Evolutionary conservation across 2,329 filamentous ascomycete species (phyloP).

Genomic region (Colletotrichum lini): DNA sequence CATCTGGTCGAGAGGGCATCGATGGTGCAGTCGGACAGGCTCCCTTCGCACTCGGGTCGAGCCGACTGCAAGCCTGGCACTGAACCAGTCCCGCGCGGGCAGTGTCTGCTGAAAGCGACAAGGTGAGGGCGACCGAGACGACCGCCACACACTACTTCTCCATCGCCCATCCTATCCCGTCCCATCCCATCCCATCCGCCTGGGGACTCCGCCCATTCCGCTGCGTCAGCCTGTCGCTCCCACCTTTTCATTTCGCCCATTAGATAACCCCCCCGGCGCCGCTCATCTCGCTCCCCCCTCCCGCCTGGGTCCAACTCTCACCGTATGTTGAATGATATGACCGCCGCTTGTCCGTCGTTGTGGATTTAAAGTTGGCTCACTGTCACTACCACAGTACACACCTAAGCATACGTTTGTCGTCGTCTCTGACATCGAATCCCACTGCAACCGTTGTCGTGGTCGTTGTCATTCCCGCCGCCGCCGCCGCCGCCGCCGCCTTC

Average conservation of each 20-base stretch:
- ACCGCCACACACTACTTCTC: conserved; percentile 36
- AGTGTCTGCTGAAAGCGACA: conserved; percentile 36
- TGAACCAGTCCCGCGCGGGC: conserved; percentile 26
- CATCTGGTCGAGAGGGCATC: conserved; percentile 11
- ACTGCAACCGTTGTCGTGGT: conserved; percentile 19
- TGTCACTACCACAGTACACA: conserved; percentile 27
- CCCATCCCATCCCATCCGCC: conserved; percentile 39
- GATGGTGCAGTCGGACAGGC: conserved; percentile 9
- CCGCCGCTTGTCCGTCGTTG: conserved; percentile 34
- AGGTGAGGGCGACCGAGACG: conserved; percentile 41
- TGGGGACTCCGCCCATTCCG: conserved; percentile 42
- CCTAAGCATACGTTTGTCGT: not conserved
- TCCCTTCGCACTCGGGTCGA: conserved; percentile 27
- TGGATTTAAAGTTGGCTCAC: conserved; percentile 40
- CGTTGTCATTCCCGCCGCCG: not conserved
- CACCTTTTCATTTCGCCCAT: conserved; percentile 41
- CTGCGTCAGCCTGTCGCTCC: conserved; percentile 42
- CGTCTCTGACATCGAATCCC: conserved; percentile 34
- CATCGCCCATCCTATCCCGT: conserved; percentile 36
- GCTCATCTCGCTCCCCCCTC: conserved; percentile 42
- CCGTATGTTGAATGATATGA: conserved; percentile 42
- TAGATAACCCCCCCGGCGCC: conserved; percentile 42
- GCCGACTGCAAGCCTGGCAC: conserved; percentile 23
- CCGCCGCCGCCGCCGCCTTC: conserved; percentile 6
- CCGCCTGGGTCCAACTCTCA: conserved; percentile 40